Evolutionary conservation across 768 basidiomycete species (phyloP), one percentile per base, ranked within the genome.

Genomic region (Boletus subparvulus): DNA sequence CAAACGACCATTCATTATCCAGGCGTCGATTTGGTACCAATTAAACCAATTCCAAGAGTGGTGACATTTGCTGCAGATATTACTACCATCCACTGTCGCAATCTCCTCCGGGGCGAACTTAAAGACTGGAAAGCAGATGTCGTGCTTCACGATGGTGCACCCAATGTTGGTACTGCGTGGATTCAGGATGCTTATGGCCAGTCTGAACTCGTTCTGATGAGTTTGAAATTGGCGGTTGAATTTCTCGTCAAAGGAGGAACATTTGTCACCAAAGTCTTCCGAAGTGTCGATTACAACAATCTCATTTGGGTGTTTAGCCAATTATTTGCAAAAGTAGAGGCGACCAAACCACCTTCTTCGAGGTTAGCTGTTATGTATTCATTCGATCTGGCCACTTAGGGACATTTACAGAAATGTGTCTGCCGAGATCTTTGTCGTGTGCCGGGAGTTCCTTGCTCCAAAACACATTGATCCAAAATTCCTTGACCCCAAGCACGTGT

Each of bases 111-210:
- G 54, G 77, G 78, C 24, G 93, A 97, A 72, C 76, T 98, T 60
- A 98, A 98, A 71, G 94, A 98, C 70, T 99, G 97, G 97, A 96
- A 94, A 75, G 97, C 97, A 19, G 97, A 99, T 69, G 85, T 98
- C 51, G 94, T 99, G 14, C 83, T 99, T 55, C 97, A 99, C 71
- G 97, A 99, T 73, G 97, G 97, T 77, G 97, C 97, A 40, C 97
- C 97, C 24, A 99, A 99, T 72, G 97, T 99, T 72, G 97, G 97
- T 78, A 92, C 93, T 12, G 97, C 97, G 13, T 99, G 97, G 97
- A 84, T 98, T 61, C 97, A 98, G 72, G 97, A 99, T 74, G 97
- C 97, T 0, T 99, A 94, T 77, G 85, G 85, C 59, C 97, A 99
- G 69, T 93, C 93, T 32, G 97, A 99, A 73, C 86, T 98, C 57